Evolutionary conservation across 306 rosid genomes (phyloP), one percentile per base, ranked within the genome.

Genomic region (Biancaea sappan): DNA sequence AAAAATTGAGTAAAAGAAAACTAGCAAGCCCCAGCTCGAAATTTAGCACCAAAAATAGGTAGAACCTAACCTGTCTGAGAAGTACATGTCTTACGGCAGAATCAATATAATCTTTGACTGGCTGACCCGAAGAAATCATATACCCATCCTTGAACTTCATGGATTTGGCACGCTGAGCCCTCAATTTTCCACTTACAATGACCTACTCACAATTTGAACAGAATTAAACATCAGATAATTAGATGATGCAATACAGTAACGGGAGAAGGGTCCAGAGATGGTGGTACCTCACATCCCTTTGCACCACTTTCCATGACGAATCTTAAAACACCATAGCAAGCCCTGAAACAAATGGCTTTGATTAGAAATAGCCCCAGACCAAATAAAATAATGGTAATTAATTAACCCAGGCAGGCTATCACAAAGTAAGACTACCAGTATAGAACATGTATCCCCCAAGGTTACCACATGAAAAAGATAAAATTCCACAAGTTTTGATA

Each of bases 101-200:
- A 71, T 90, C 91, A 1, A 90, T 90, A 47, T 90, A 88, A 31
- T 90, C 96, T 25, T 88, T 88, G 10, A 88, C 93, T 14, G 93
- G 91, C 74, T 90, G 91, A 64, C 96, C 91, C 2, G 93, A 90
- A 40, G 93, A 90, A 37, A 90, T 90, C 93, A 90, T 90, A 52
- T 88, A 88, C 1, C 90, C 91, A 11, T 90, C 96, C 67, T 90
- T 90, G 77, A 90, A 90, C 81, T 90, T 90, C 93, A 90, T 88
- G 32, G 96, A 85, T 71, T 90, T 86, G 25, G 96, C 91, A 59
- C 93, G 77, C 69, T 84, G 90, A 32, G 96, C 96, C 74, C 93
- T 82, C 43, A 88, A 84, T 74, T 90, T 90, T 74, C 92, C 92
- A 74, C 91, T 90, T 11, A 88, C 86, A 71, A 88, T 88, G 25